These are phyloP conservation scores for Neoconidiobolus thromboides DNA, from an alignment of 371 early-diverging fungal species.

Conservation along the genomic window DNA sequence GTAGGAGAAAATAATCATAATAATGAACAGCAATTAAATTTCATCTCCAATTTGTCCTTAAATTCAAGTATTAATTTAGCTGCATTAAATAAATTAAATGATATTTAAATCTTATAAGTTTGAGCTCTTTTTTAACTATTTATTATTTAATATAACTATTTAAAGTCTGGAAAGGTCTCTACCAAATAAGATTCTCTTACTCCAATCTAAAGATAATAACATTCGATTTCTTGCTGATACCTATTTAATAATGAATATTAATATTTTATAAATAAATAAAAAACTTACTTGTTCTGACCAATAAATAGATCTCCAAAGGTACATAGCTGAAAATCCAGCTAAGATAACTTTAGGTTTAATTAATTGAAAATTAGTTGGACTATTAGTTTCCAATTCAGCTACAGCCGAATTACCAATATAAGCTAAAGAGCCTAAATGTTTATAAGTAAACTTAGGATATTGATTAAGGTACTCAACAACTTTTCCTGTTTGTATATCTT, in stretches of 20 bases:
- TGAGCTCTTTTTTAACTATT: too few species aligned
- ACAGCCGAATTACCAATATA: constrained; percentile 65
- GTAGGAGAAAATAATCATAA: too few species aligned
- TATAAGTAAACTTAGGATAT: constrained; percentile 35
- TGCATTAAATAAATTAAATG: too few species aligned
- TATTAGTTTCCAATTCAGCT: constrained; percentile 32
- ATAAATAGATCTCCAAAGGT: constrained; percentile 44
- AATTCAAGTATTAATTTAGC: too few species aligned
- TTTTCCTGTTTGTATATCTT: not conserved
- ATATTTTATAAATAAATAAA: too few species aligned
- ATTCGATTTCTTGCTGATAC: constrained; percentile 40
- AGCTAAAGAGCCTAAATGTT: constrained; percentile 55
- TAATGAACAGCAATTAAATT: too few species aligned
- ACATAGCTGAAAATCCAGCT: constrained; percentile 35
- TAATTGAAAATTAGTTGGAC: not conserved
- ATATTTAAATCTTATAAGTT: too few species aligned
- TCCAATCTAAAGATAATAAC: constrained; percentile 34
- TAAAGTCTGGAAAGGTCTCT: constrained; percentile 35
- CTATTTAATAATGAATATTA: constrained; percentile 12
- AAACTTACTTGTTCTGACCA: constrained; percentile 29
- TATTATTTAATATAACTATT: not conserved
- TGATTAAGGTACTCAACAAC: constrained; percentile 8
- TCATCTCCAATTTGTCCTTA: too few species aligned
- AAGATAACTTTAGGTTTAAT: constrained; percentile 16
- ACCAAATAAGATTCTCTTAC: constrained; percentile 37